Conservation (phyloP, 768 basidiomycete species). For the Gymnopilus dilepis region DNA sequence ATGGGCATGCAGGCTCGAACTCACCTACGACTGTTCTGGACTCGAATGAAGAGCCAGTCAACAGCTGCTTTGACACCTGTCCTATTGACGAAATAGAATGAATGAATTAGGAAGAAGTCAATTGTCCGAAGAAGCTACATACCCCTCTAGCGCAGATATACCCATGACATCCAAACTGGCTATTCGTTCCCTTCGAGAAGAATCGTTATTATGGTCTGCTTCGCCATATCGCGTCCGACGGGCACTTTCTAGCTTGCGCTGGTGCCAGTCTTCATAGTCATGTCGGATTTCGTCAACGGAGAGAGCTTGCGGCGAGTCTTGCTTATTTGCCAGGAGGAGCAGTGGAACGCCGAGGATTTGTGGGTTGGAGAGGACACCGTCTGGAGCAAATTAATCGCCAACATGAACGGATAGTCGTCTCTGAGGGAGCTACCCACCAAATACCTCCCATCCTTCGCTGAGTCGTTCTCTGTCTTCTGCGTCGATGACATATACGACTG, state of each 20-base stretch:
- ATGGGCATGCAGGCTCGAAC: slow-evolving; percentile 7
- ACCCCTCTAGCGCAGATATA: slow-evolving; percentile 92
- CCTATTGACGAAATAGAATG: slow-evolving; percentile 42
- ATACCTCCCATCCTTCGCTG: slow-evolving; percentile 96
- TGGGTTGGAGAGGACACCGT: slow-evolving; percentile 85
- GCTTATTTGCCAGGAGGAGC: slow-evolving; percentile 94
- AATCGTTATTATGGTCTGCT: slow-evolving; percentile 43
- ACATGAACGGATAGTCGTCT: not conserved
- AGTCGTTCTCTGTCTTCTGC: slow-evolving; percentile 89
- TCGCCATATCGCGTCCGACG: slow-evolving; percentile 58
- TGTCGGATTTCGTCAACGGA: slow-evolving; percentile 91
- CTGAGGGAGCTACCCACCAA: slow-evolving; percentile 67
- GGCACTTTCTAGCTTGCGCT: slow-evolving; percentile 72
- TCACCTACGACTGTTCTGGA: slow-evolving; percentile 85
- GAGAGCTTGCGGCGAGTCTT: slow-evolving; percentile 80
- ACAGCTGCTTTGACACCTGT: slow-evolving; percentile 90
- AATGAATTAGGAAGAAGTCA: not conserved
- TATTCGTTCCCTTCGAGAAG: slow-evolving; percentile 56
- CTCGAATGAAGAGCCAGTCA: slow-evolving; percentile 93
- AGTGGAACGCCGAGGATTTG: slow-evolving; percentile 91
- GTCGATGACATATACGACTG: slow-evolving; percentile 94
- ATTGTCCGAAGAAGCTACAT: slow-evolving; percentile 23
- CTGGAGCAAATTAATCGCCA: slow-evolving; percentile 38
- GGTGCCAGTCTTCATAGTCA: slow-evolving; percentile 87
- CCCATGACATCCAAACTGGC: slow-evolving; percentile 91